Evolutionary conservation across 176 grass and related monocot genomes (phyloP).

Genomic region (Musa troglodytarum): DNA sequence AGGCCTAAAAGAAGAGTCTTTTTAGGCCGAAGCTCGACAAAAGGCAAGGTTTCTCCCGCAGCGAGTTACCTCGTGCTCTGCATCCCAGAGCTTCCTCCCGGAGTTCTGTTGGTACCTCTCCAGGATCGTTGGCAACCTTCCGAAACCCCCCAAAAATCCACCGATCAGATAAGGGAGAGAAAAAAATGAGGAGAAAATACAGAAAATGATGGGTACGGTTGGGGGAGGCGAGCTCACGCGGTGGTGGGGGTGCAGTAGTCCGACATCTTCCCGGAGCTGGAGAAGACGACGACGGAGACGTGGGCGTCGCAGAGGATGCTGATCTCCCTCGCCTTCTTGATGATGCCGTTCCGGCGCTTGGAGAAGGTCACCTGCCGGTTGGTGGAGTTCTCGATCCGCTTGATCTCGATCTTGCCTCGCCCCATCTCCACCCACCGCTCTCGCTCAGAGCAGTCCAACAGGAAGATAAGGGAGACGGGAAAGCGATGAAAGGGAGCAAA

Average conservation of each 20-base stretch:
- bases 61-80: slow-evolving; percentile 72
- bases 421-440: neutral
- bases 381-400: slow-evolving; percentile 17
- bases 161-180: too few relatives aligned
- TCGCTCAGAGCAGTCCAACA: neutral
- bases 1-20: neutral
- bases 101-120: slow-evolving; percentile 97
- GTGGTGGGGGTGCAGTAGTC: slow-evolving; percentile 1
- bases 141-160: neutral
- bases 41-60: neutral
- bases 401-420: slow-evolving; percentile 17
- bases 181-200: neutral
- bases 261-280: slow-evolving; percentile 8
- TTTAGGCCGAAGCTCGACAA: neutral
- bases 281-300: slow-evolving; percentile 19
- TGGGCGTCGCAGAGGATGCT: slow-evolving; percentile 13
- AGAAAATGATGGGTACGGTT: neutral
- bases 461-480: too few relatives aligned
- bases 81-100: slow-evolving; percentile 91
- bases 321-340: slow-evolving; percentile 14
- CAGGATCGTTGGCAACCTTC: slow-evolving; percentile 66
- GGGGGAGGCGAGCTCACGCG: neutral
- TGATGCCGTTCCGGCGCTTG: slow-evolving; percentile 19
- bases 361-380: slow-evolving; percentile 19
- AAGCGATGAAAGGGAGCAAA: neutral